A percentile compares a stretch with the other conserved stretches of the same genome.
Conservation (phyloP, 1,284 basidiomycete genomes). For the Bjerkandera adusta region DNA sequence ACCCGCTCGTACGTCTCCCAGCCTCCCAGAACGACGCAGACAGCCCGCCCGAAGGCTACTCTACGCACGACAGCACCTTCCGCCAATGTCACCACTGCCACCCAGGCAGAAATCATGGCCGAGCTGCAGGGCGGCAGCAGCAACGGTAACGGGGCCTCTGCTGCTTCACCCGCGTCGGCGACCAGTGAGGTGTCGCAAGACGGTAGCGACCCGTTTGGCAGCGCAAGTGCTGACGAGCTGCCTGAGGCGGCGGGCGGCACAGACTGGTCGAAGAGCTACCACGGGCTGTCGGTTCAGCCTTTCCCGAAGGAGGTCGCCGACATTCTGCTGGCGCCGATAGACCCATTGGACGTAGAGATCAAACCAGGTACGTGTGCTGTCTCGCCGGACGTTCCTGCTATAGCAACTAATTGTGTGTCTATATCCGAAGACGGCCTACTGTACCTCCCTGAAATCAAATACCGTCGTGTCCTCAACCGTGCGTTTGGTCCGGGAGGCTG, state of each 20-base stretch:
- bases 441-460: constrained; percentile 98
- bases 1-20: too few species aligned
- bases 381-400: neutral
- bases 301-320: constrained; percentile 80
- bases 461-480: constrained; percentile 89
- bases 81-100: constrained; percentile 7
- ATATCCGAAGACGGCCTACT: constrained; percentile 81
- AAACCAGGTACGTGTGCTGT: constrained; percentile 73
- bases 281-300: constrained; percentile 77
- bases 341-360: constrained; percentile 84
- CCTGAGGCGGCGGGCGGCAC: constrained; percentile 10
- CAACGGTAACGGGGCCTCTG: neutral
- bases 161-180: neutral
- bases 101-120: constrained; percentile 3
- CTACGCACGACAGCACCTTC: neutral
- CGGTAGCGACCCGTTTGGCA: constrained; percentile 2
- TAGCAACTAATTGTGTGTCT: neutral
- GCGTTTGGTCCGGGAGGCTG: constrained; percentile 97
- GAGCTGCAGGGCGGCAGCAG: constrained; percentile 2
- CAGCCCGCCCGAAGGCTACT: neutral
- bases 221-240: neutral
- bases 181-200: neutral
- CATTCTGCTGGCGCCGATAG: constrained; percentile 73
- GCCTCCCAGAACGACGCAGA: too few species aligned
- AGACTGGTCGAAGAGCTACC: constrained; percentile 90